Conservation (phyloP, 805 yeast genomes). For the Myxozyma nipponensis region DNA sequence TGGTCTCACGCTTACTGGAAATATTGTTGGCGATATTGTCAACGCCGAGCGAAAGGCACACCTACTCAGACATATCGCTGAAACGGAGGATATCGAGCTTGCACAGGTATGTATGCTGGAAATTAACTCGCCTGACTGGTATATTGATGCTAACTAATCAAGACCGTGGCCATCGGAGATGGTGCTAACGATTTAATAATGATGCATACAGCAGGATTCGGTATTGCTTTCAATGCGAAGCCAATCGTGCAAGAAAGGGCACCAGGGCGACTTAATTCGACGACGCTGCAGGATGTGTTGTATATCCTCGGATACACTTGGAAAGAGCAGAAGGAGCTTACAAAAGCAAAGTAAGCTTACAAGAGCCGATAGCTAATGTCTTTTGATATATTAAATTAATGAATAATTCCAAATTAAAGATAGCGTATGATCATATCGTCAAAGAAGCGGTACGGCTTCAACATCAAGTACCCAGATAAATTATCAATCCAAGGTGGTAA, state of each 20-base stretch:
- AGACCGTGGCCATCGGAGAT: slow-evolving; percentile 38
- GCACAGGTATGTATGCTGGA: slow-evolving; percentile 25
- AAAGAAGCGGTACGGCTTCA: too few species aligned
- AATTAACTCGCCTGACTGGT: background rate
- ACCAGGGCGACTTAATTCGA: slow-evolving; percentile 73
- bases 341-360: too few species aligned
- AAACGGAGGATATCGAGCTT: slow-evolving; percentile 50
- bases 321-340: slow-evolving; percentile 46
- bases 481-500: background rate
- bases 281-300: slow-evolving; percentile 67
- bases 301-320: slow-evolving; percentile 76
- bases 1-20: slow-evolving; percentile 60
- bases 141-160: slow-evolving; percentile 3
- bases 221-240: slow-evolving; percentile 96
- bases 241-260: slow-evolving; percentile 82
- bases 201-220: slow-evolving; percentile 90
- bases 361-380: too few species aligned
- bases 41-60: slow-evolving; percentile 82
- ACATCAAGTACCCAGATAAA: too few species aligned
- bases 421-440: too few species aligned
- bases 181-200: slow-evolving; percentile 94
- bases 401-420: too few species aligned
- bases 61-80: slow-evolving; percentile 59
- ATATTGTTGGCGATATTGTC: slow-evolving; percentile 73
- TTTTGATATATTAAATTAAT: too few species aligned